Percentiles rank a stretch among this genome's conserved stretches.
phyloP scores from a whole-genome alignment of 2,329 filamentous ascomycete species.

The Tolypocladium inflatum region DNA sequence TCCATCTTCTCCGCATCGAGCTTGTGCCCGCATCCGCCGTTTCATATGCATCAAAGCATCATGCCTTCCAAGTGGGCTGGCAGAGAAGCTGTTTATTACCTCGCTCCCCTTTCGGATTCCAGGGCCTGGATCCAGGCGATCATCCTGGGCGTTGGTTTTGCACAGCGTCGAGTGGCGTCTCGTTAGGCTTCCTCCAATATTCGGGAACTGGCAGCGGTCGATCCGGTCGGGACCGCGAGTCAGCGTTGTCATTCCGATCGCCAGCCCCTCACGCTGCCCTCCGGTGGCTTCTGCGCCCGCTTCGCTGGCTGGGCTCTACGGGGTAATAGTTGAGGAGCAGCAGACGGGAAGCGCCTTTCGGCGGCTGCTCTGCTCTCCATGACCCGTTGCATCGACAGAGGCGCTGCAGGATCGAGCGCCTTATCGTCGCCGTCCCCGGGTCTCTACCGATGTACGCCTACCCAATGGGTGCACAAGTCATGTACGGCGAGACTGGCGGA shows the following conservation, averaged over 20 bases:
- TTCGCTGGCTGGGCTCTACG: neutral
- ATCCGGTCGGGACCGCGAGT: slow-evolving; percentile 1
- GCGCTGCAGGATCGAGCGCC: neutral
- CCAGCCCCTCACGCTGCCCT: neutral
- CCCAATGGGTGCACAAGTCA: neutral
- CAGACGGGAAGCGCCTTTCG: neutral
- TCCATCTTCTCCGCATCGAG: slow-evolving; percentile 1
- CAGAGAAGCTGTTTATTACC: neutral
- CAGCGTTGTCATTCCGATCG: slow-evolving; percentile 1
- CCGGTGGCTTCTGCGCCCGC: neutral
- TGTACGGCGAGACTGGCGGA: neutral
- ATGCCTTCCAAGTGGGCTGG: neutral
- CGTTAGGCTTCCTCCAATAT: neutral
- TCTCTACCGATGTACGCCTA: neutral
- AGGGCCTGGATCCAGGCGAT: neutral
- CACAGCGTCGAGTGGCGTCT: neutral
- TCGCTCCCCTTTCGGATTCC: neutral
- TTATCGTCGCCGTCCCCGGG: neutral
- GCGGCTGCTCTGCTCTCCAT: neutral
- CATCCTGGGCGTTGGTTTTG: neutral
- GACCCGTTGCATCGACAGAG: neutral
- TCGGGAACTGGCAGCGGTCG: neutral
- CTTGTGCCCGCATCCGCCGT: neutral
- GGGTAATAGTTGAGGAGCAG: neutral
- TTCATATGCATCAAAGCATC: neutral